A percentile compares a stretch with the other conserved stretches of the same genome.
Evolutionary conservation across 2,329 filamentous ascomycete species (phyloP).

Genomic region (Trichoderma gracile): DNA sequence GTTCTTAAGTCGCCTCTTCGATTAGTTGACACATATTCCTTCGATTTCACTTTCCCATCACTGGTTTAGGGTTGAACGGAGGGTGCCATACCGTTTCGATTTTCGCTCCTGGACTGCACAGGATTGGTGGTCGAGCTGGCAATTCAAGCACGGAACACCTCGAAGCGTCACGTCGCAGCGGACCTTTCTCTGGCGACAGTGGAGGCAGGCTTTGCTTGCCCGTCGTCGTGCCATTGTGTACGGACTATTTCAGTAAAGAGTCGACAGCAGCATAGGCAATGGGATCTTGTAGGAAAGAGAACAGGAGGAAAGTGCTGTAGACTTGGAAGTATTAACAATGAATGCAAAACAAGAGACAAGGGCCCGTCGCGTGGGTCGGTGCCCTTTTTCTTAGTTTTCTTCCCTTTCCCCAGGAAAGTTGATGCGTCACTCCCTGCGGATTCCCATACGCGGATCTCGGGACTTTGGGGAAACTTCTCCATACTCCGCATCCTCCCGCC

Average conservation of each 20-base stretch:
- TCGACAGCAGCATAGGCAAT: background rate
- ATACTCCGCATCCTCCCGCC: conserved; percentile 17
- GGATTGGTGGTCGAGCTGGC: conserved; percentile 24
- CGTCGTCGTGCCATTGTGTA: conserved; percentile 20
- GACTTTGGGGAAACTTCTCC: background rate
- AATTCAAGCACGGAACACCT: conserved; percentile 28
- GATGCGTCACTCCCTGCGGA: background rate
- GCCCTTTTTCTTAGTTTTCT: background rate
- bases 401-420: conserved; percentile 4
- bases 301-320: background rate
- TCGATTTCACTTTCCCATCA: background rate
- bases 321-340: background rate
- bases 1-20: background rate
- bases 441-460: conserved; percentile 6
- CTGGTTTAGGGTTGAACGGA: too few relatives aligned
- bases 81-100: conserved; percentile 21
- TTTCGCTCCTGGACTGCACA: conserved; percentile 23
- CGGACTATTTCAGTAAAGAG: background rate
- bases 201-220: conserved; percentile 22
- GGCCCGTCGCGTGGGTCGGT: background rate
- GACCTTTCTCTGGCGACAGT: conserved; percentile 26
- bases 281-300: background rate
- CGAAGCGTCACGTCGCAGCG: conserved; percentile 27
- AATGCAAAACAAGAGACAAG: background rate
- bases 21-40: background rate